A percentile compares a stretch with the other conserved stretches of the same genome.
These are phyloP conservation scores for Cnidoscolus chayamansa DNA, from an alignment of 441 rosid species.

Conservation along the genomic window DNA sequence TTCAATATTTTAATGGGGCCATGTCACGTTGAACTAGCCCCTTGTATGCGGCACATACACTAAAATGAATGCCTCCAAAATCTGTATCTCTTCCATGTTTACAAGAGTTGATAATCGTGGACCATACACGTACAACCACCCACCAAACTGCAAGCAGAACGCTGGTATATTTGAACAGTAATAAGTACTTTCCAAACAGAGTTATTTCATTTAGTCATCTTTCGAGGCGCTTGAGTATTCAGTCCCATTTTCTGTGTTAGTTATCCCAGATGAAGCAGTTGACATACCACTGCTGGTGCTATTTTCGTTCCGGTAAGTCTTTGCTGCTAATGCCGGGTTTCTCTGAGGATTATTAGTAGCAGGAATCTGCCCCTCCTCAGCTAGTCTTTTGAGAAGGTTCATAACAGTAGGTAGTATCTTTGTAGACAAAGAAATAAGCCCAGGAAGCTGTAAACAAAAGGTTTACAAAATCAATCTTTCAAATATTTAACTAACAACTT, in stretches of 20 bases:
- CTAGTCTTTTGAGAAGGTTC: constrained; percentile 82
- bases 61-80: constrained; percentile 48
- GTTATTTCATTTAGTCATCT: constrained; percentile 33
- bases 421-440: constrained; percentile 77
- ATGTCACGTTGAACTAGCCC: constrained; percentile 21
- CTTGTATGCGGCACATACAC: constrained; percentile 42
- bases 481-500: not conserved
- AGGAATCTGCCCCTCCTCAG: constrained; percentile 77
- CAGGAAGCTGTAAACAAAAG: constrained; percentile 65
- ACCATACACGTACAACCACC: constrained; percentile 23
- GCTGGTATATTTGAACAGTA: constrained; percentile 16
- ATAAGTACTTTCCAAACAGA: not conserved
- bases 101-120: constrained; percentile 19
- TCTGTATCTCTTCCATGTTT: constrained; percentile 16
- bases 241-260: constrained; percentile 31
- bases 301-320: constrained; percentile 37
- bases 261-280: constrained; percentile 43
- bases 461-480: not conserved
- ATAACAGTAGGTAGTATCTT: constrained; percentile 83
- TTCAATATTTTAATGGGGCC: constrained; percentile 31
- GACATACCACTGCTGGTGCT: constrained; percentile 36
- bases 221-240: constrained; percentile 40
- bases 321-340: constrained; percentile 36
- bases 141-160: constrained; percentile 21
- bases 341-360: constrained; percentile 41